Evolutionary conservation across 768 basidiomycete genomes (phyloP), one percentile per base, ranked within the genome.

Genomic region (Serendipita sp.): DNA sequence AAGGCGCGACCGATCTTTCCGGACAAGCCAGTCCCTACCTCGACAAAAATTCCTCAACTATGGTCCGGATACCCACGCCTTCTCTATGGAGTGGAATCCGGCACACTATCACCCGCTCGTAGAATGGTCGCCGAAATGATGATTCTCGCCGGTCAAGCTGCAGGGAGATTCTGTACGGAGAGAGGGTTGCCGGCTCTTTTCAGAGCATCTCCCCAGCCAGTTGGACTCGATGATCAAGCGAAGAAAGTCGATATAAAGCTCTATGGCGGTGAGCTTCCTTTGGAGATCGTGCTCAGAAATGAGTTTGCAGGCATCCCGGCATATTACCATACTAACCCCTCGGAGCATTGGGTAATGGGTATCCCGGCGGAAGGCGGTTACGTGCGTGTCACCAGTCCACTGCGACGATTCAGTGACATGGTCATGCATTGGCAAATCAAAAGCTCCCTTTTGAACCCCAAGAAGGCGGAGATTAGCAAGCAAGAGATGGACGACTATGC

Each of bases 351-450:
- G 76, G 70, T 71, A 3, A 71, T 97, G 67, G 91, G 86, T 0
- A 70, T 90, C n/a, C 17, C 17, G 24, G 75, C 76, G 2, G 79
- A 80, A 1, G 81, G 81, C 43, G 86, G 86, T 65, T 99, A 99
- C 70, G 73, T 79, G 17, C 81, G 88, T 22, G 82, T 80, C 7
- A 97, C 96, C 7, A 90, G 87, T 3, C 96, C 96, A 0, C 74
- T 99, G 45, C 81, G 96, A 43, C 82, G 96, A 45, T 96, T 82
- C 71, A 72, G 74, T 38, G 96, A 99, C 72, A 71, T 96, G 62
- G 71, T 93, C 13, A 74, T 76, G 9, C 96, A 98, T 73, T 99
- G 93, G 91, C 94, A 98, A 71, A 82, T 99, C 72, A 94, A 96
- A 69, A 75, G 84, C 58, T 81, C 80, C 3, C 72, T 98, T 28